Base-by-base conservation (phyloP, 139 green algal species). In the Eudorina sp. region DNA sequence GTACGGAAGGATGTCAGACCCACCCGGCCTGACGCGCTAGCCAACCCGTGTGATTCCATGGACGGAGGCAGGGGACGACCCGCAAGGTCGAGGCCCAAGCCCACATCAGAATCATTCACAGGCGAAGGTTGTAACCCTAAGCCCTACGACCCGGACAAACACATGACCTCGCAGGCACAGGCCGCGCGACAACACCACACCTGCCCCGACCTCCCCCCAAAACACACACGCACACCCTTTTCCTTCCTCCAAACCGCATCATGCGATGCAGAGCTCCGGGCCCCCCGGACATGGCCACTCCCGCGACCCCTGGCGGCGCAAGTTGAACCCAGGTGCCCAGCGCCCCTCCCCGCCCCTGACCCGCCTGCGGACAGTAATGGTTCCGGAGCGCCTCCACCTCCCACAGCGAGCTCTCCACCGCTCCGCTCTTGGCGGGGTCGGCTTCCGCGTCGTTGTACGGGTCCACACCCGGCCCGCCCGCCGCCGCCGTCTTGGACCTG, bases 321-420 rank as follows among this genome's bases (percentile, higher is more conserved):
- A n/a, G n/a, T n/a, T n/a, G n/a, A n/a, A n/a, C n/a, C n/a, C n/a
- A n/a, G n/a, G n/a, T n/a, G n/a, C n/a, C n/a, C n/a, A n/a, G n/a
- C n/a, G n/a, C n/a, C 36, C 36, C 68, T 58, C 21, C 29, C 73
- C 11, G 38, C 27, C 60, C 38, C 58, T 43, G 0, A 55, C 36
- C 29, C 81, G 99, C 97, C 89, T 97, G 90, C 4, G 96, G 96
- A 83, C 92, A 96, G 90, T 96, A 96, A 90, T 99, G 97, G 53
- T 89, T 84, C n/a, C 90, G 81, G 19, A 99, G 90, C 2, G 93
- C 92, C 41, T 95, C 92, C 27, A 99, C 51, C 94, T 99, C 98
- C 98, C 98, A 99, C 89, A 99, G 90, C 18, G 93, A 97, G 91
- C 96, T 98, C 90, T 99, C 96, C 66, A 98, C 89, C 1, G 96